A percentile compares a stretch with the other conserved stretches of the same genome.
Conservation (phyloP, 352 stramenopile species). For the Globisporangium paddicum region DNA sequence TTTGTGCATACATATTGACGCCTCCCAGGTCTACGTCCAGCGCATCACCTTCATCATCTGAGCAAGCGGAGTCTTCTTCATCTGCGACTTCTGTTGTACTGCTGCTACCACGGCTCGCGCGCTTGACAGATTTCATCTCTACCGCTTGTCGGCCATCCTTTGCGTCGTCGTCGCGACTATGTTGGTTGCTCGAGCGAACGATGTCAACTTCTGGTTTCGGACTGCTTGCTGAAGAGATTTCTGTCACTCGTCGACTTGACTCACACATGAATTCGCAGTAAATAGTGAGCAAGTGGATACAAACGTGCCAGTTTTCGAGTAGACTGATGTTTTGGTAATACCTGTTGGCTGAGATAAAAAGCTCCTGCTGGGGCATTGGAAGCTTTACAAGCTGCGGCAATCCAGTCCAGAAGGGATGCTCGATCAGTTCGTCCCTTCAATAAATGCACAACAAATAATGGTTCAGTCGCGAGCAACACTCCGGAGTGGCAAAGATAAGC, state of each 20-base stretch:
- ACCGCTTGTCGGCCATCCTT: background rate
- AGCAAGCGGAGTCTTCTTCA: constrained; percentile 1
- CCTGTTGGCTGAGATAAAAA: constrained; percentile 36
- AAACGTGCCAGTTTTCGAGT: background rate
- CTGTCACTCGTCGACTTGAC: background rate
- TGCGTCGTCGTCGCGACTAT: background rate
- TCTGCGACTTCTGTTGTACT: constrained; percentile 15
- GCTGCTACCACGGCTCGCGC: constrained; percentile 8
- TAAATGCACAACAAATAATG: too few relatives aligned
- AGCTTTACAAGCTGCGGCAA: constrained; percentile 22
- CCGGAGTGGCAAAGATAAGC: too few relatives aligned
- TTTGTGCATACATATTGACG: background rate
- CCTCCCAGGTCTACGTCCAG: background rate
- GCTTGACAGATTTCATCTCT: background rate
- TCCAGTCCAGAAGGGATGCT: constrained; percentile 65
- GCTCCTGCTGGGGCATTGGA: constrained; percentile 51
- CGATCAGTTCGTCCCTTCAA: constrained; percentile 58
- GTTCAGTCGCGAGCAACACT: constrained; percentile 7
- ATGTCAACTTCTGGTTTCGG: background rate
- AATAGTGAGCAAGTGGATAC: background rate
- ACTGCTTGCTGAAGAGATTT: background rate
- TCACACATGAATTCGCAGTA: background rate
- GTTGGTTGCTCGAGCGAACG: background rate
- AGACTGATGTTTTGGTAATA: background rate
- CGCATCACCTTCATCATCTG: constrained; percentile 7